Percentiles rank a stretch among this genome's conserved stretches.
These are phyloP conservation scores for Botrytis tulipae DNA, from an alignment of 2,329 filamentous ascomycete species.

Conservation along the genomic window DNA sequence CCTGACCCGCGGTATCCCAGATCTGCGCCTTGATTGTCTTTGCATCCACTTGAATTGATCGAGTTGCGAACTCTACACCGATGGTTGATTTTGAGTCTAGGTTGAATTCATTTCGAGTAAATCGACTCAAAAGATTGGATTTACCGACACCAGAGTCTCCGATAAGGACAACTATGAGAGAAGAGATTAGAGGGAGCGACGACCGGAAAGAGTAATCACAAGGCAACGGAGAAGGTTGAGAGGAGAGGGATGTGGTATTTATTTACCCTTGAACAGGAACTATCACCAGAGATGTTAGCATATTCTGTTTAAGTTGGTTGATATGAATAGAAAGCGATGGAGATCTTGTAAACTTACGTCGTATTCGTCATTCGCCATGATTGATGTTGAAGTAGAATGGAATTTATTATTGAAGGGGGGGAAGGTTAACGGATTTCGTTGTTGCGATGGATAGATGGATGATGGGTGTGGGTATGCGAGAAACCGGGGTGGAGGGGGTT, in stretches of 20 bases:
- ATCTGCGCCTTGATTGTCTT: constrained; percentile 99
- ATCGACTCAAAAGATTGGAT: constrained; percentile 98
- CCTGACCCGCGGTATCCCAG: constrained; percentile 98
- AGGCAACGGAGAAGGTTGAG: constrained; percentile 29
- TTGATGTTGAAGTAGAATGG: constrained; percentile 42
- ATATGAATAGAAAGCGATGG: neutral
- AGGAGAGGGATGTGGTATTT: constrained; percentile 34
- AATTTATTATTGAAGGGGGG: constrained; percentile 24
- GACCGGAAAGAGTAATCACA: constrained; percentile 36
- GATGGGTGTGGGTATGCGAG: constrained; percentile 23
- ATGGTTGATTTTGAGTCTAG: constrained; percentile 99
- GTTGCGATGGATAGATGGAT: constrained; percentile 20
- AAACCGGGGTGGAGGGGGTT: constrained; percentile 2
- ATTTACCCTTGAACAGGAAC: constrained; percentile 98
- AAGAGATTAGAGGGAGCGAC: constrained; percentile 34
- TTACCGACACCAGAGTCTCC: constrained; percentile 99
- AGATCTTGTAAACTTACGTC: constrained; percentile 67
- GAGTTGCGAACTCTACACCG: constrained; percentile 97
- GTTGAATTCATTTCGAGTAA: constrained; percentile 99
- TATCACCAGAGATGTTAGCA: constrained; percentile 46
- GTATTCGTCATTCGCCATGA: constrained; percentile 99
- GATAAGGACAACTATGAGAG: constrained; percentile 85
- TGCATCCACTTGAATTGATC: constrained; percentile 96
- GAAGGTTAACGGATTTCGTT: constrained; percentile 18
- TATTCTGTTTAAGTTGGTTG: constrained; percentile 2